Percentiles rank a stretch among this genome's conserved stretches.
These are phyloP conservation scores for Pseudisothecium myosuroides DNA, from an alignment of 225 moss, liverwort and hornwort genomes.

Conservation along the genomic window DNA sequence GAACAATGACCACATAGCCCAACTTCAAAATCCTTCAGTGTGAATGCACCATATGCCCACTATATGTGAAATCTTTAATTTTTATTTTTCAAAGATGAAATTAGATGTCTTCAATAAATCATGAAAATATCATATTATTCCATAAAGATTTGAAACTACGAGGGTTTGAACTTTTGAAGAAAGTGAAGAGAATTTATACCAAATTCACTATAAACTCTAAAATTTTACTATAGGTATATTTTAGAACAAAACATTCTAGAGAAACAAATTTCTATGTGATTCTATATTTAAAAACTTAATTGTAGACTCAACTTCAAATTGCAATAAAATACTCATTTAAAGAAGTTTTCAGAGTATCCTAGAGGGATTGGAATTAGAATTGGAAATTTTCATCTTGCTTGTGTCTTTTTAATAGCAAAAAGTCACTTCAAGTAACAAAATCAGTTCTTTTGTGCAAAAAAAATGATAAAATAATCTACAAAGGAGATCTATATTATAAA, in stretches of 20 bases:
- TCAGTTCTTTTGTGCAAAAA: background rate
- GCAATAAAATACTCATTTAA: background rate
- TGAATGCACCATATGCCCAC: background rate
- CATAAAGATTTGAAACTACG: background rate
- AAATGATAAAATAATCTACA: fast-evolving
- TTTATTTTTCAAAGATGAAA: background rate
- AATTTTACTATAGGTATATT: background rate
- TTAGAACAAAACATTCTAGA: background rate
- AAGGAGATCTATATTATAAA: fast-evolving
- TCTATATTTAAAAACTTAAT: background rate
- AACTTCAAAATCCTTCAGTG: background rate
- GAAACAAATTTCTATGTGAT: background rate
- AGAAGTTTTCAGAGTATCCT: background rate
- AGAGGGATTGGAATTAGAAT: background rate
- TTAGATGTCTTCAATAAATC: background rate
- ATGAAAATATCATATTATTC: background rate
- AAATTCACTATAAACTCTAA: background rate
- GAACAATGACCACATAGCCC: background rate
- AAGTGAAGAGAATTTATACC: background rate
- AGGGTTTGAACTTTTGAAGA: background rate
- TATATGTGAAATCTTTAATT: background rate
- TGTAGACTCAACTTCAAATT: background rate
- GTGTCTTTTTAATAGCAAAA: background rate
- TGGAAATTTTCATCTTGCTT: background rate
- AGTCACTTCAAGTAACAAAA: background rate